Evolutionary conservation across 352 stramenopile genomes (phyloP), one percentile per base, ranked within the genome.

Genomic region (Phytophthora sansomeana): DNA sequence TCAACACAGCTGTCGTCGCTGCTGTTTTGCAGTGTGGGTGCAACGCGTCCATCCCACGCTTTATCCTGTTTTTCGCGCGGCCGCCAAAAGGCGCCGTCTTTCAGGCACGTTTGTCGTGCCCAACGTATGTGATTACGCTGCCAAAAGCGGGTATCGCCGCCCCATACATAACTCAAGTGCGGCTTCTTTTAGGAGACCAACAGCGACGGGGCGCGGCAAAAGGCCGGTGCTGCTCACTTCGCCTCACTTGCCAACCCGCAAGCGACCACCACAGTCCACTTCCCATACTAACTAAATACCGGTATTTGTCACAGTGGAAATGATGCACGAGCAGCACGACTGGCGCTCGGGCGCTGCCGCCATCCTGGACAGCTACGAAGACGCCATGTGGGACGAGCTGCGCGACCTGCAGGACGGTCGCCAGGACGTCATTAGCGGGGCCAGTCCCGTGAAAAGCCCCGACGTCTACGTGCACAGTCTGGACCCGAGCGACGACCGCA

Each of bases 331-430:
- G 21, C 50, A 63, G 19, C 48, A 61, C 10, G 63, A 71, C 41
- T 71, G 56, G 56, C 56, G 48, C 38, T 71, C 48, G 28, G 48
- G 63, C 17, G 48, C 63, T 0, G 33, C 56, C 19, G 33, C 63
- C 48, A 67, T 67, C 35, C 32, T 71, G 19, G 49, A 67, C 48
- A 71, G 48, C 42, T 71, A 62, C 42, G 57, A 67, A 10, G 56
- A 66, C 28, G 42, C 49, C 14, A 57, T 58, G 21, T 71, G 63
- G 63, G 63, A 71, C 36, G 63, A 72, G 36, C 64, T 67, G 50
- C 36, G 38, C 3, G 56, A 72, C 49, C 10, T 33, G 14, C 33
- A 63, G 21, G 50, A 64, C n/a, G 60, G 38, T 42, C 24, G 21
- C 7, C 16, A 55, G 51, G 36, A 58, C 24, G 28, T 36, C 3